Percentiles rank a stretch among this genome's conserved stretches.
phyloP scores from a whole-genome alignment of 2,329 filamentous ascomycete species.

The Arthrobotrys conoides region DNA sequence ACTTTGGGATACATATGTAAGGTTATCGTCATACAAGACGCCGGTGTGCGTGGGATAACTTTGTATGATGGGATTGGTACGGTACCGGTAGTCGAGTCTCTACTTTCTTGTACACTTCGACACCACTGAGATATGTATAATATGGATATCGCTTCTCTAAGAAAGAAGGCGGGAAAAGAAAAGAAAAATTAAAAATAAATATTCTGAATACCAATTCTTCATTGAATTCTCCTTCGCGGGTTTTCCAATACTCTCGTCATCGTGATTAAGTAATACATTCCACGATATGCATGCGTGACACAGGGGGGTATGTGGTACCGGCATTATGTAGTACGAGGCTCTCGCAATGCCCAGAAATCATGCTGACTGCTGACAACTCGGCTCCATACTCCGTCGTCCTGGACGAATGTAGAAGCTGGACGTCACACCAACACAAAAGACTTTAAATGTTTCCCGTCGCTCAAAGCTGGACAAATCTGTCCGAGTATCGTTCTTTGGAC shows the following conservation, averaged over 20 bases:
- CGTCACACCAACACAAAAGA: neutral
- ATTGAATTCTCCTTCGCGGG: no score
- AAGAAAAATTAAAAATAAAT: neutral
- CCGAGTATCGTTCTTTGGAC: neutral
- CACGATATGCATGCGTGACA: no score
- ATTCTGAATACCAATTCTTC: no score
- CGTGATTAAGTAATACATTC: neutral
- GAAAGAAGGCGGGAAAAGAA: neutral
- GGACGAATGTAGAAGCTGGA: neutral
- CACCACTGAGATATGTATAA: slow-evolving; percentile 36
- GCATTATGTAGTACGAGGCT: neutral
- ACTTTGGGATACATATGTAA: neutral
- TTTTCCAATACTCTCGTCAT: neutral
- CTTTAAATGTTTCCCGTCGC: neutral
- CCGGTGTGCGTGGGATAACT: neutral
- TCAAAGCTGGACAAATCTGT: neutral
- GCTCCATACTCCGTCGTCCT: neutral
- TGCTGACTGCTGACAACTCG: slow-evolving; percentile 11
- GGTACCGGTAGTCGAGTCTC: neutral
- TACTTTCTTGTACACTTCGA: slow-evolving; percentile 21
- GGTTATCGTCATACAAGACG: neutral
- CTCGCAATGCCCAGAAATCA: neutral
- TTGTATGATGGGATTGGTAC: neutral
- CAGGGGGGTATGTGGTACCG: no score
- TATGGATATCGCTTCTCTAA: slow-evolving; percentile 17